Evolutionary conservation across 164 flowering plant species (phyloP), one percentile per base, ranked within the genome.

Genomic region (Piper betle): DNA sequence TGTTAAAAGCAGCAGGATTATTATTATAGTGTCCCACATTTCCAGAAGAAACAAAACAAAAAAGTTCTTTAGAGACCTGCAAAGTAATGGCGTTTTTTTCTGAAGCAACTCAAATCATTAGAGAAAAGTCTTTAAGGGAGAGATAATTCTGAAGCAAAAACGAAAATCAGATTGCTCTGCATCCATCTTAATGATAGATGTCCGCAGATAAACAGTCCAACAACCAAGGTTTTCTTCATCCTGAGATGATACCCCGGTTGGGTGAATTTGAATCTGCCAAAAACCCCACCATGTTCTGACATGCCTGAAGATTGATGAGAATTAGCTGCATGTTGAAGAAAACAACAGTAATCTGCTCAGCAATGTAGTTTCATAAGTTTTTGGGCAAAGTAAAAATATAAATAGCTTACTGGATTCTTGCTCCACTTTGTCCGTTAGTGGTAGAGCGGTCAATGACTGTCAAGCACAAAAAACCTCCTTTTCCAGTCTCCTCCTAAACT

Each of bases 121-220:
- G n/a, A n/a, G n/a, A 67, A 79, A 88, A n/a, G 84, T 76, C 74
- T 87, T 91, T 54, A 66, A 61, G 37, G 97, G 97, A 55, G 96
- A 86, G 61, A 91, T 86, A 63, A 91, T 77, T 75, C 97, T 76
- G 71, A 91, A 91, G 76, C 97, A 91, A 54, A 91, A 88, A 16
- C 88, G 88, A 25, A 91, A 75, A 75, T 88, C 91, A 57, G 84
- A 66, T 74, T 91, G 90, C 66, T 91, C 96, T 62, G 96, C 91
- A 76, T 91, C 96, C 71, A 86, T 77, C 75, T 91, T 91, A 72
- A 91, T 80, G 42, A 82, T 83, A 59, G 94, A 81, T 15, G 85
- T 84, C 19, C 72, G 82, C 52, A 91, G 84, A 79, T 91, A 88
- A 75, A 91, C 78, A 53, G 87, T 82, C 61, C 63, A 77, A 64